These are phyloP conservation scores for Cucumis sativus DNA, from an alignment of 306 rosid species.

Conservation along the genomic window DNA sequence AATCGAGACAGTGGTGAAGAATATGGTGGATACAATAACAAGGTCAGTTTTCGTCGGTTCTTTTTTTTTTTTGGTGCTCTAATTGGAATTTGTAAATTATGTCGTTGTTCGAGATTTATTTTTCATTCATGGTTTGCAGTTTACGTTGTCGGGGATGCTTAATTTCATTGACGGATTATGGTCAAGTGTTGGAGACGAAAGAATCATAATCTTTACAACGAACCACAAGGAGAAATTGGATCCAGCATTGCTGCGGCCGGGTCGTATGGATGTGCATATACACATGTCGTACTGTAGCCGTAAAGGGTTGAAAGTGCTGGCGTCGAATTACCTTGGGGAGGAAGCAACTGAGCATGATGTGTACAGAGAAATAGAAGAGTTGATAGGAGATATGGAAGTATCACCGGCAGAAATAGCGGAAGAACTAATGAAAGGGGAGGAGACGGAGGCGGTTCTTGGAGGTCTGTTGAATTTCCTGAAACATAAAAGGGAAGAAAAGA, in stretches of 20 bases:
- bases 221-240: constrained; percentile 43
- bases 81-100: background rate
- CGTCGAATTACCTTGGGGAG: constrained; percentile 29
- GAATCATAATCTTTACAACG: constrained; percentile 50
- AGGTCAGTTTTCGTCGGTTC: background rate
- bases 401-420: constrained; percentile 47
- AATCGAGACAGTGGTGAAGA: background rate
- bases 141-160: background rate
- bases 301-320: constrained; percentile 26
- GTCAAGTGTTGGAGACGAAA: constrained; percentile 51
- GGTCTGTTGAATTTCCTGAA: constrained; percentile 21
- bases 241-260: constrained; percentile 35
- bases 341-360: constrained; percentile 8
- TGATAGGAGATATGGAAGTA: constrained; percentile 21
- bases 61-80: background rate
- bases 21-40: background rate
- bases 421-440: constrained; percentile 38
- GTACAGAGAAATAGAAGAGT: constrained; percentile 14
- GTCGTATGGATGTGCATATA: constrained; percentile 60
- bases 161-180: constrained; percentile 35
- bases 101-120: too few species aligned
- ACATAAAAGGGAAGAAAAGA: background rate
- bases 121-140: background rate
- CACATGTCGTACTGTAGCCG: constrained; percentile 33
- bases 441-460: constrained; percentile 16